Evolutionary conservation across 23 red algal genomes (phyloP).

Genomic region (Gracilaria gracilis): DNA sequence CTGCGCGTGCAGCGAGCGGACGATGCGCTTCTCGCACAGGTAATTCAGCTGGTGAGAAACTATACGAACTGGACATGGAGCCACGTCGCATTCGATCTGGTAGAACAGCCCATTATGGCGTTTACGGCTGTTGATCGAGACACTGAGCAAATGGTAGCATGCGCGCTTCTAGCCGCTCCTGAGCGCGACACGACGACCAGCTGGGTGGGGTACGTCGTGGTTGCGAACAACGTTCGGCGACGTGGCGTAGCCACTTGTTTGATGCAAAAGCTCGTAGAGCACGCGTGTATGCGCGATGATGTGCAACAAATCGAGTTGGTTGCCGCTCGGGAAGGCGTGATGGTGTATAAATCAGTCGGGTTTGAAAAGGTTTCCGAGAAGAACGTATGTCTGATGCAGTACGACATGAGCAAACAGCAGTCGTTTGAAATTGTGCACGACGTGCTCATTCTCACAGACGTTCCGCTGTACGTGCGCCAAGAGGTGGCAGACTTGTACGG

Average conservation of each 20-base stretch:
- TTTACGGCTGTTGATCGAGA: not conserved
- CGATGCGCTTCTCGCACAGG: not conserved
- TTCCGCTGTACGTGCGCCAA: not conserved
- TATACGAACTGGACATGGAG: not conserved
- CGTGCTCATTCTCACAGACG: not conserved
- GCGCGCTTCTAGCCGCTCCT: not conserved
- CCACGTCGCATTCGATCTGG: not conserved
- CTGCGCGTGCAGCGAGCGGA: not conserved
- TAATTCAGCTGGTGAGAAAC: not conserved
- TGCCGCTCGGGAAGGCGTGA: not conserved
- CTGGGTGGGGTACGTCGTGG: slow-evolving; percentile 9
- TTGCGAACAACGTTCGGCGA: not conserved
- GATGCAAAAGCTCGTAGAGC: not conserved
- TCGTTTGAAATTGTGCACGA: not conserved
- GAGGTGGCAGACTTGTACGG: not conserved
- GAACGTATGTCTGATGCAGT: slow-evolving; percentile 12
- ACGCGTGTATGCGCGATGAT: not conserved
- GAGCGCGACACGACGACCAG: not conserved
- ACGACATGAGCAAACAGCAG: not conserved
- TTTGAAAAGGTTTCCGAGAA: not conserved
- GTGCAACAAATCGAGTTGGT: not conserved
- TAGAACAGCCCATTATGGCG: not conserved
- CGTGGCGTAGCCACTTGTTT: not conserved
- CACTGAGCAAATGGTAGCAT: not conserved
- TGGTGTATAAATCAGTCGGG: not conserved